A percentile compares a stretch with the other conserved stretches of the same genome.
Conservation (phyloP, 805 yeast genomes). For the Myxozyma kluyveri region DNA sequence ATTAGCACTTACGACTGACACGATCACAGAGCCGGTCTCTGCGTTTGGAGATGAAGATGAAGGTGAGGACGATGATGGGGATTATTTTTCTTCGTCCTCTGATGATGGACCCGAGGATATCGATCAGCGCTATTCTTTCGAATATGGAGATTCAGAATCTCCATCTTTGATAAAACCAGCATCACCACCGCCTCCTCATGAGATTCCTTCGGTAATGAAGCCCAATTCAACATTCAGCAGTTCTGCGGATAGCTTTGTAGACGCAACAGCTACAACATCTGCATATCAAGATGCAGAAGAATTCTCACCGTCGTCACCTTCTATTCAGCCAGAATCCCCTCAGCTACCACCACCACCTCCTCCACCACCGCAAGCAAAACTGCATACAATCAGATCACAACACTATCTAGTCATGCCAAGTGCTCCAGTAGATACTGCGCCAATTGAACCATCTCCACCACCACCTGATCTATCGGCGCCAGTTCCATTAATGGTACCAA, state of each 20-base stretch:
- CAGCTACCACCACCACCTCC: background rate
- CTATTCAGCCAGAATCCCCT: no score
- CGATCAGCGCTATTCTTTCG: background rate
- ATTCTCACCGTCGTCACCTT: background rate
- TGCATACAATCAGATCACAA: conserved; percentile 18
- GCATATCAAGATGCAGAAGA: background rate
- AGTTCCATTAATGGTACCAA: background rate
- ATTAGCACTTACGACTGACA: no score
- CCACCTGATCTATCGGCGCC: background rate
- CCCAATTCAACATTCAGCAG: background rate
- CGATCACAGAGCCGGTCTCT: no score
- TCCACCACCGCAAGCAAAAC: conserved; percentile 4
- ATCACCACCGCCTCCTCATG: background rate
- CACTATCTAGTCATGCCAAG: conserved; percentile 15
- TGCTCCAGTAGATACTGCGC: no score
- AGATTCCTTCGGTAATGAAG: background rate
- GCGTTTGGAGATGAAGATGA: no score
- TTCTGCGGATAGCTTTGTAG: background rate
- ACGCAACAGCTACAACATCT: background rate
- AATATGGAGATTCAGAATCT: background rate
- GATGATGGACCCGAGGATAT: conserved; percentile 8
- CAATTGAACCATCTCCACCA: background rate
- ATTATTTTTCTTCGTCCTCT: conserved; percentile 6
- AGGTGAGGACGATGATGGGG: conserved; percentile 1
- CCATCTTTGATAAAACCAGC: background rate